These are phyloP conservation scores for Metschnikowia reukaufii DNA, from an alignment of 805 yeast species.

Conservation along the genomic window DNA sequence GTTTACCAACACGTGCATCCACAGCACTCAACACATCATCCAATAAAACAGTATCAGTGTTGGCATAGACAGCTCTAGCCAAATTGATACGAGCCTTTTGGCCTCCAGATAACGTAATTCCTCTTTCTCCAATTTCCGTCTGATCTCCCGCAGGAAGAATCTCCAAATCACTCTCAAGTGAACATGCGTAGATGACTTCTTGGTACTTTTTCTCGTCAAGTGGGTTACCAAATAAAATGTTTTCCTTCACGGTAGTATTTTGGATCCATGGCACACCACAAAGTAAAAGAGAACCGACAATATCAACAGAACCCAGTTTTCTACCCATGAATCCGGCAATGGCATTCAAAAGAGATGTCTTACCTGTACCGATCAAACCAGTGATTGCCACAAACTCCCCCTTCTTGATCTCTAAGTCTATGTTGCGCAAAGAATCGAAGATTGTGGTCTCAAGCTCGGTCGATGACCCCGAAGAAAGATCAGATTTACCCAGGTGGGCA, in stretches of 20 bases:
- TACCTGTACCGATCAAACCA: slow-evolving; percentile 83
- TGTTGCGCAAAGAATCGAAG: slow-evolving; percentile 47
- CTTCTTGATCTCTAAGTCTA: slow-evolving; percentile 53
- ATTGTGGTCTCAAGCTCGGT: slow-evolving; percentile 22
- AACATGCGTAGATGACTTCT: slow-evolving; percentile 61
- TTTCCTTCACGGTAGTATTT: slow-evolving; percentile 74
- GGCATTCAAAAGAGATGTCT: slow-evolving; percentile 69
- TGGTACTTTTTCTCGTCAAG: slow-evolving; percentile 53
- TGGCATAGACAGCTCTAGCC: slow-evolving; percentile 77
- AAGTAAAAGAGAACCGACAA: slow-evolving; percentile 53
- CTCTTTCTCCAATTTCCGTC: slow-evolving; percentile 84
- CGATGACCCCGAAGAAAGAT: background rate
- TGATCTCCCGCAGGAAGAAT: slow-evolving; percentile 71
- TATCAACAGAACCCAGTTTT: slow-evolving; percentile 48
- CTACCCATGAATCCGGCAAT: slow-evolving; percentile 70
- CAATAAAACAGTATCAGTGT: slow-evolving; percentile 63
- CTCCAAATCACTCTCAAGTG: slow-evolving; percentile 62
- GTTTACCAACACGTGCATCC: slow-evolving; percentile 84
- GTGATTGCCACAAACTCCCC: slow-evolving; percentile 77
- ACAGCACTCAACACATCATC: slow-evolving; percentile 86
- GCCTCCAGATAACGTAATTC: slow-evolving; percentile 85
- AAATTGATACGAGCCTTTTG: slow-evolving; percentile 80
- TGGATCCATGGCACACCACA: slow-evolving; percentile 85
- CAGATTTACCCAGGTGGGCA: slow-evolving; percentile 3
- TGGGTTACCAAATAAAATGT: slow-evolving; percentile 65